Evolutionary conservation across 305 asterid genomes (phyloP), one percentile per base, ranked within the genome.

Genomic region (Fraxinus velutina): DNA sequence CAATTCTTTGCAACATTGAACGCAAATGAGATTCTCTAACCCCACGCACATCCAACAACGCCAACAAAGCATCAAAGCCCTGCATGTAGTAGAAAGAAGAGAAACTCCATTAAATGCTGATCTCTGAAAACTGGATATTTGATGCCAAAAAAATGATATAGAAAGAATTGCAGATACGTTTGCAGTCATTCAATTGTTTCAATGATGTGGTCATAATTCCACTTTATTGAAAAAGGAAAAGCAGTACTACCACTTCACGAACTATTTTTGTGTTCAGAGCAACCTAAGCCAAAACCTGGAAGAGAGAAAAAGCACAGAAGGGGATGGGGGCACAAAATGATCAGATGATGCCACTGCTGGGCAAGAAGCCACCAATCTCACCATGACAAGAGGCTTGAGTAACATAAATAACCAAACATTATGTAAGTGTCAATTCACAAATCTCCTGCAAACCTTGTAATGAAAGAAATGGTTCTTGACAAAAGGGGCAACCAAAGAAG

Each of bases 11-110:
- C 90, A 95, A 86, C 93, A 95, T 90, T 12, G 89, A 83, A 80
- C 92, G 95, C 88, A 95, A 85, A 78, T 92, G 96, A 82, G 91
- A 91, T 86, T 95, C 98, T 91, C 99, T 90, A 80, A 82, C 82
- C 75, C 99, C 98, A 79, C 99, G 99, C 50, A 86, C 83, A 87
- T 95, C 99, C 90, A 95, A 87, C 81, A 93, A 90, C 76, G 92
- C 89, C 88, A 94, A 77, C 83, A 94, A 88, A 84, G 93, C 90
- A 86, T 95, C 87, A 79, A 95, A 95, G 60, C 83, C 97, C 99
- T 95, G 85, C 87, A 86, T 3, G 24, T 36, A 60, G 79, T 57
- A 80, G 24, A 87, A 84, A 79, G 30, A 81, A 32, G 39, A 22
- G 64, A 10, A 55, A 73, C 30, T 27, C 71, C 42, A 52, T 76